Conservation (phyloP, 306 rosid species). For the Alnus glutinosa region DNA sequence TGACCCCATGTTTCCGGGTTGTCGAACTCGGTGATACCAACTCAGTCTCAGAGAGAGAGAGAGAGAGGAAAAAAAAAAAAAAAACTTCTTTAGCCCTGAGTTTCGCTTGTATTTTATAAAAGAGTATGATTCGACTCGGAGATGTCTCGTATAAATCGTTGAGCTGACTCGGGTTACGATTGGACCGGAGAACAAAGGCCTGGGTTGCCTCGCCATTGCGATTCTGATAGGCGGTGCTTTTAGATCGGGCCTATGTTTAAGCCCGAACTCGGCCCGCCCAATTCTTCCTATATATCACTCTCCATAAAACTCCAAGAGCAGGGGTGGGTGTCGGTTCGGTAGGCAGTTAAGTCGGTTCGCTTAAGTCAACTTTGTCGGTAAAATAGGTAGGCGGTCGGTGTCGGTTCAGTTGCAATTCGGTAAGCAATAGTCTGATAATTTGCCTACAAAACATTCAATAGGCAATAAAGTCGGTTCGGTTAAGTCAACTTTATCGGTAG, state of each 20-base stretch:
- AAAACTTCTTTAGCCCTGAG: neutral
- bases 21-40: neutral
- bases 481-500: no score
- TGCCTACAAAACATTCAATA: no score
- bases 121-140: neutral
- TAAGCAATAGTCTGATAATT: no score
- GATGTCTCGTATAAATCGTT: neutral
- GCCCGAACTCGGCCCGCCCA: neutral
- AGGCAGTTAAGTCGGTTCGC: no score
- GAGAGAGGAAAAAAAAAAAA: neutral
- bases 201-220: neutral
- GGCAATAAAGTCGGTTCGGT: no score
- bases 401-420: no score
- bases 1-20: slow-evolving; percentile 29
- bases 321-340: no score
- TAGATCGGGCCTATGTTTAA: neutral
- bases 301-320: no score
- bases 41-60: neutral
- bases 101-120: neutral
- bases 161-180: neutral
- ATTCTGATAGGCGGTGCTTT: no score
- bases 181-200: neutral
- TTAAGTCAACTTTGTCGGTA: no score
- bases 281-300: no score
- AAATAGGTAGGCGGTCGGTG: no score